Evolutionary conservation across 306 rosid species (phyloP), one percentile per base, ranked within the genome.

Genomic region (Trifolium fragiferum): DNA sequence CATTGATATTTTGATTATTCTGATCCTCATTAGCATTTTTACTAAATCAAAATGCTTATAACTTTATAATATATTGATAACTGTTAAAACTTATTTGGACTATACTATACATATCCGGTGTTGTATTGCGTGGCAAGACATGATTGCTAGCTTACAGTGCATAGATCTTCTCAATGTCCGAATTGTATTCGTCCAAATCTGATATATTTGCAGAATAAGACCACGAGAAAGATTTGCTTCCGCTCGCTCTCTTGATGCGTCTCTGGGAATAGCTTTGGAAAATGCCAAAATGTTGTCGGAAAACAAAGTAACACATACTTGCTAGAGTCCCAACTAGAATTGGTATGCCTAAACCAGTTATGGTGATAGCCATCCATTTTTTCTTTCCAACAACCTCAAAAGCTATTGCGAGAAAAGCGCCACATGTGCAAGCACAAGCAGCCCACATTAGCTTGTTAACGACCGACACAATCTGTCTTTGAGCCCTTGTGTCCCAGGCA

Each of bases 361-460:
- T 54, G 57, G 93, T 90, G 6, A 86, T 77, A 8, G 97, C 97
- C 99, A 92, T 92, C 99, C 99, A 90, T 58, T 75, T 76, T 14
- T 47, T 63, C 8, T 77, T 53, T 68, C 99, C 99, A 47, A 92
- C 97, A 30, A 94, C 89, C 53, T 83, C 93, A 71, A 75, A 94
- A 72, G 97, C 89, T 61, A 94, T 84, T 0, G 96, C 82, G 14
- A 92, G 84, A 61, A 88, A 94, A 53, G 97, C 97, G 59, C 96
- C 99, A 14, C 91, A 87, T 19, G 97, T 94, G 90, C 99, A 94
- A 40, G 95, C 86, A 66, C 99, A 94, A 30, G 99, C 99, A 55
- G 85, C 93, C 99, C 97, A 92, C 99, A 94, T 92, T 12, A 94
- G 78, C 85, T 92, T 94, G 85, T 94, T 94, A 40, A 94, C 96